A percentile compares a stretch with the other conserved stretches of the same genome.
Conservation (phyloP, 2,329 filamentous ascomycete genomes). For the Sclerotiophoma versabilis region DNA sequence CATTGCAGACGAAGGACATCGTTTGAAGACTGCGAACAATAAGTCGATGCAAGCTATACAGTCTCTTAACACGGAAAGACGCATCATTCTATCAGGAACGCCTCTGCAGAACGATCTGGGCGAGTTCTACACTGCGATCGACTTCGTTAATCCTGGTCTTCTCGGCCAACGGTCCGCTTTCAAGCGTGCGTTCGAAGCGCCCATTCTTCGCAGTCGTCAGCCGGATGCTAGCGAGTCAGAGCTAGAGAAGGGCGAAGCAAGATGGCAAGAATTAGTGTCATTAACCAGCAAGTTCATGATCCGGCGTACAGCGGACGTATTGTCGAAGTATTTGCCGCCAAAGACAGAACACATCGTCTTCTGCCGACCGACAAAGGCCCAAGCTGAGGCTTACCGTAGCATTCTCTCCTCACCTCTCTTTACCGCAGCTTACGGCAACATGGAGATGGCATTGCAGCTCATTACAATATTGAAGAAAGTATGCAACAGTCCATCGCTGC, state of each 20-base stretch:
- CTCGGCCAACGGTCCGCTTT: conserved; percentile 69
- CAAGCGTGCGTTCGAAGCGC: conserved; percentile 69
- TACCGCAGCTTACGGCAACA: conserved; percentile 65
- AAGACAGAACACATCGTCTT: conserved; percentile 74
- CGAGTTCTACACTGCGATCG: conserved; percentile 72
- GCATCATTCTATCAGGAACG: conserved; percentile 71
- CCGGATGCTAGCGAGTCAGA: conserved; percentile 68
- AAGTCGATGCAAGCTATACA: conserved; percentile 72
- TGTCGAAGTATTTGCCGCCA: conserved; percentile 69
- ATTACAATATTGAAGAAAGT: conserved; percentile 78
- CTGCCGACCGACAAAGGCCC: conserved; percentile 67
- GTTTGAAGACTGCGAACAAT: conserved; percentile 72
- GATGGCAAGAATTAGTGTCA: conserved; percentile 66
- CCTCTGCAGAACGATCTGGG: conserved; percentile 73
- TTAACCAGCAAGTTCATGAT: conserved; percentile 71
- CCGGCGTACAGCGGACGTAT: conserved; percentile 69
- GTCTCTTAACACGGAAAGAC: conserved; percentile 65
- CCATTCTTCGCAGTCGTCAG: conserved; percentile 69
- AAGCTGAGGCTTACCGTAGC: conserved; percentile 67
- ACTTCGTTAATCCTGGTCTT: conserved; percentile 72
- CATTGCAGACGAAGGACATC: conserved; percentile 73
- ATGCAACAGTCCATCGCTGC: conserved; percentile 72
- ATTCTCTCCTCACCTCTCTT: conserved; percentile 72
- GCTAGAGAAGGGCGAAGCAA: conserved; percentile 68
- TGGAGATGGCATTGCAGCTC: conserved; percentile 69